Conservation (phyloP, 2,329 filamentous ascomycete genomes). For the Colletotrichum sp. region DNA sequence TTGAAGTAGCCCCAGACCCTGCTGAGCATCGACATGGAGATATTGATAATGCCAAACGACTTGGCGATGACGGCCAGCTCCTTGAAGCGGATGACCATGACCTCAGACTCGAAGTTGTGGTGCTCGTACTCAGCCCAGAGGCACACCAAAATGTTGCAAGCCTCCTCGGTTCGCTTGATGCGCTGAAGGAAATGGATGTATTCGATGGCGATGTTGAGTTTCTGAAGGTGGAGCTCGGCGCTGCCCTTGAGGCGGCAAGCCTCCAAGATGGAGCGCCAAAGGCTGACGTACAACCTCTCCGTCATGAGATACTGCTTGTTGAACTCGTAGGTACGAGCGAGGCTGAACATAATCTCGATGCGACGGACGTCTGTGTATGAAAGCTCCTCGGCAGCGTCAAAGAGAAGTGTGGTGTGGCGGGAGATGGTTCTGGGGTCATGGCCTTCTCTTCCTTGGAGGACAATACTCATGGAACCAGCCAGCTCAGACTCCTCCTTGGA, state of each 20-base stretch:
- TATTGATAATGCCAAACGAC: conserved; percentile 34
- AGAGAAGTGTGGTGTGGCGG: conserved; percentile 27
- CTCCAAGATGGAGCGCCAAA: conserved; percentile 43
- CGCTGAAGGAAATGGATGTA: conserved; percentile 38
- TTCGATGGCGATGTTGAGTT: conserved; percentile 41
- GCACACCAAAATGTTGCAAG: conserved; percentile 42
- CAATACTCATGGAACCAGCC: conserved; percentile 30
- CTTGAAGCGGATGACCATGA: conserved; percentile 37
- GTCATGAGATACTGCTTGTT: conserved; percentile 35
- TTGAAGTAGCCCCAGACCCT: conserved; percentile 45
- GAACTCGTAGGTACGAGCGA: conserved; percentile 38
- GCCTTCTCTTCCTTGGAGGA: conserved; percentile 30
- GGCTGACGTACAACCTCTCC: conserved; percentile 41
- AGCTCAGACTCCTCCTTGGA: conserved; percentile 33
- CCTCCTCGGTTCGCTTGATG: conserved; percentile 36
- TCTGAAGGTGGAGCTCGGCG: conserved; percentile 37
- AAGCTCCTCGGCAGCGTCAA: conserved; percentile 38
- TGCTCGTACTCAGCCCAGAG: conserved; percentile 46
- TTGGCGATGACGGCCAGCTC: conserved; percentile 38
- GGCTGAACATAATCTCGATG: conserved; percentile 37
- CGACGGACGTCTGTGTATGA: conserved; percentile 35
- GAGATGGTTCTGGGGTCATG: not conserved
- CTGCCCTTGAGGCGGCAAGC: conserved; percentile 32
- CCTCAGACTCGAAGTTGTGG: conserved; percentile 32
- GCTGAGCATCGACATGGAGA: conserved; percentile 38